Evolutionary conservation across 441 rosid genomes (phyloP).

Genomic region (Erodium trifolium): DNA sequence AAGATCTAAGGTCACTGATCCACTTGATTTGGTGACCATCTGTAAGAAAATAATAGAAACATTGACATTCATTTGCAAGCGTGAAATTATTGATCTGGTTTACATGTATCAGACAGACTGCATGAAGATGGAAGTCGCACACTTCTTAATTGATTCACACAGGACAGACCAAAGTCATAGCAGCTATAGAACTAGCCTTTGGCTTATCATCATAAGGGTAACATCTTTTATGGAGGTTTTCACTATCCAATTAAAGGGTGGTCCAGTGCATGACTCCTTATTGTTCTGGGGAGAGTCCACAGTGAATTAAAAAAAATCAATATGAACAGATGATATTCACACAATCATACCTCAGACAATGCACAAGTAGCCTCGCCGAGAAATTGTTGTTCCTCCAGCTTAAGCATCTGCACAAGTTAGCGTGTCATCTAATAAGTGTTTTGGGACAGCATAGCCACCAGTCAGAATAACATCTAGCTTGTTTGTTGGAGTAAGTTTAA

Average conservation of each 20-base stretch:
- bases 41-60: conserved; percentile 21
- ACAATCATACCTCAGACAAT: conserved; percentile 57
- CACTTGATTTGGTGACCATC: conserved; percentile 59
- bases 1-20: conserved; percentile 60
- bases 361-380: conserved; percentile 79
- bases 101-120: not conserved
- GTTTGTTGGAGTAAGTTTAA: no score
- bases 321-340: conserved; percentile 9
- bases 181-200: not conserved
- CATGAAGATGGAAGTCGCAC: not conserved
- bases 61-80: no score
- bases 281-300: not conserved
- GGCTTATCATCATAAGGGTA: not conserved
- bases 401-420: conserved; percentile 54
- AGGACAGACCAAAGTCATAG: not conserved
- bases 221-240: not conserved
- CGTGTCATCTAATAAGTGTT: conserved; percentile 8
- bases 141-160: not conserved
- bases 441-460: conserved; percentile 16
- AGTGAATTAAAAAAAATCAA: not conserved
- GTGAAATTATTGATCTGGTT: no score
- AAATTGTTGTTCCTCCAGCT: conserved; percentile 82
- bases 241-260: not conserved
- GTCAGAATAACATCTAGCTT: conserved; percentile 7
- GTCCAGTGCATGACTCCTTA: not conserved